Base-by-base conservation (phyloP, 1,284 basidiomycete genomes). In the Cronartium ribicola region DNA sequence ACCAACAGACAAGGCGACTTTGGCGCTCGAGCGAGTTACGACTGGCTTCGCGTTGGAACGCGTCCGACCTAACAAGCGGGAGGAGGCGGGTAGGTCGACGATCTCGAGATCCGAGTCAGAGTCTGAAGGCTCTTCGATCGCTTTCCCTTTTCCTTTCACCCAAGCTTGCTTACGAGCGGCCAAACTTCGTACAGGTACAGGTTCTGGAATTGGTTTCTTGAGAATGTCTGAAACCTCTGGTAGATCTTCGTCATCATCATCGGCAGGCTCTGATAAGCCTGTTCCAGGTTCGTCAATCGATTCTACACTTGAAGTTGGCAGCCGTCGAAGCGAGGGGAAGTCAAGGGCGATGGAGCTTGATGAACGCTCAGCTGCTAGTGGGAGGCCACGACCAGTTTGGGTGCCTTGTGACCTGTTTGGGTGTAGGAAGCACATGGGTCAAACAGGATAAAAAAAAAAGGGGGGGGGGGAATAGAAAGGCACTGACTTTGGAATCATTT, bases 21-120 rank as follows among this genome's bases (percentile, higher is more conserved):
- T 20, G 51, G 62, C 57, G 57, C 41, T n/a, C n/a, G 40, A 22
- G 40, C 20, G 43, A 20, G 20, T n/a, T 10, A 40, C 20, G 39
- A 65, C 36, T 43, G 41, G 43, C 44, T 44, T 65, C 17, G 29
- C 20, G 43, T 37, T 41, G 4, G 63, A 43, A n/a, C 20, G 10
- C 37, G 29, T 22, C n/a, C 29, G 59, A 13, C 6, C n/a, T 11
- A 10, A 4, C 14, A 11, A 5, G 22, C 57, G 41, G 36, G 4
- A 10, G 22, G 40, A 37, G 20, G 40, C 61, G 2, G 71, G 64
- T 36, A 46, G 22, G 48, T 66, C 22, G 13, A 73, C 43, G 7
- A 73, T 65, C 11, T 73, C 64, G 10, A 73, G 22, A 39, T 73
- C 71, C 7, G 71, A 73, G 51, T 73, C 71, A 0, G 71, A 73